Evolutionary conservation across 1,284 basidiomycete genomes (phyloP).

Genomic region (Rhodotorula sp.): DNA sequence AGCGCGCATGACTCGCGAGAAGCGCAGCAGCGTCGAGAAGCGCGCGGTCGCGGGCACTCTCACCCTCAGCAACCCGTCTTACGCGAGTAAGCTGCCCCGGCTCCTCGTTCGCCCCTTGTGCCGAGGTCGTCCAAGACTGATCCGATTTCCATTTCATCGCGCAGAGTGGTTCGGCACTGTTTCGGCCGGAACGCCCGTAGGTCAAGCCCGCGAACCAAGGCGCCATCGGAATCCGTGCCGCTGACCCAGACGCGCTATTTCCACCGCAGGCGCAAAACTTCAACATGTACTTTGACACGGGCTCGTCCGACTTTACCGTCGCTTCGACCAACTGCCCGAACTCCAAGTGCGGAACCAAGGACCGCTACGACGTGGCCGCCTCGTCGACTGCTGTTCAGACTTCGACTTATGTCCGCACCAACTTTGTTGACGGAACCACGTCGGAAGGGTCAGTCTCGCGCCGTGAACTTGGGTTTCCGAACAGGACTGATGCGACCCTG

Average conservation of each 20-base stretch:
- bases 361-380: conserved; percentile 23
- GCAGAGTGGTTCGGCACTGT: conserved; percentile 30
- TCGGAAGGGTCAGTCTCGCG: conserved; percentile 16
- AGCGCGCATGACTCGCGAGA: background rate
- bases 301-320: conserved; percentile 50
- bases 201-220: background rate
- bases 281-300: conserved; percentile 50
- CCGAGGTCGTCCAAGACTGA: background rate
- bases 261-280: conserved; percentile 46
- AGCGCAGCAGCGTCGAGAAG: conserved; percentile 7
- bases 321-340: conserved; percentile 27
- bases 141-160: background rate
- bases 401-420: conserved; percentile 15
- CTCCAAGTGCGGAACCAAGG: conserved; percentile 26
- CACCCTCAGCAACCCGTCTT: background rate
- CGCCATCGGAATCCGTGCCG: conserved; percentile 29
- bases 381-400: conserved; percentile 12
- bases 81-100: background rate
- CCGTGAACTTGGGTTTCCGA: background rate
- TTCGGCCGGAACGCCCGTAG: conserved; percentile 26
- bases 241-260: conserved; percentile 24
- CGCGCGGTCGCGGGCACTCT: background rate
- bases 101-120: too few species aligned
- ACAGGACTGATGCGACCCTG: background rate
- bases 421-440: conserved; percentile 32